Base-by-base conservation (phyloP, 176 grass and related monocot genomes). In the Ensete glaucum region DNA sequence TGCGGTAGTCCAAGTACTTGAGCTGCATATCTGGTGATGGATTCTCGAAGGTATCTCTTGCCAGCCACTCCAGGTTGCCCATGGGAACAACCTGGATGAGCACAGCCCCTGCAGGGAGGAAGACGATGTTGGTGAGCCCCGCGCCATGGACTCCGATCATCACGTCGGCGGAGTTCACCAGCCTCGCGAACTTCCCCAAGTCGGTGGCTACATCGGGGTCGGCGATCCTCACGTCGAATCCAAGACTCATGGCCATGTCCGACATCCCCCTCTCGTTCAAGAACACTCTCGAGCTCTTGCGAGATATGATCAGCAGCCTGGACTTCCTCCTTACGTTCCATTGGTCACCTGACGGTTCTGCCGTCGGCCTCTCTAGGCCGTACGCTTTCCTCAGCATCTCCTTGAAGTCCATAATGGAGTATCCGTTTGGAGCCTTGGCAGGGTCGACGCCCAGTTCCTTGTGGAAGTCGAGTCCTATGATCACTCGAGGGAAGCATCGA, bases 361-460 rank as follows among this genome's bases (percentile, higher is more conserved):
- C 67, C 15, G 17, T n/a, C 34, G 26, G 12, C 8, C 67, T 25
- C 67, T 70, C 34, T 15, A 70, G 67, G 4, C 13, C 43, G 43
- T 9, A 70, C 13, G 67, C 34, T 26, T 70, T 50, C 67, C 67
- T 17, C 67, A 70, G 43, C 67, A 65, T 65, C 23, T 22, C 63
- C 63, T 65, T 27, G 22, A 65, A 65, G 63, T 65, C 63, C 11
- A 22, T 2, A 11, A 65, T 29, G 63, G 63, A 11, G 63, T 65
- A 65, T 9, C 63, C 63, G 24, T 22, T 25, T 2, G 63, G 63
- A 9, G 63, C 22, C 63, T 65, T 27, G 63, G 23, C 5, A 22
- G 89, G 72, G 76, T 82, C 56, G 16, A 96, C 79, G 78, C 89
- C 92, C 64, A 96, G 86, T 75, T 96, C 92, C 85, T 90, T 96